Conservation (phyloP, 2,329 filamentous ascomycete species). For the Fonsecaea nubica region DNA sequence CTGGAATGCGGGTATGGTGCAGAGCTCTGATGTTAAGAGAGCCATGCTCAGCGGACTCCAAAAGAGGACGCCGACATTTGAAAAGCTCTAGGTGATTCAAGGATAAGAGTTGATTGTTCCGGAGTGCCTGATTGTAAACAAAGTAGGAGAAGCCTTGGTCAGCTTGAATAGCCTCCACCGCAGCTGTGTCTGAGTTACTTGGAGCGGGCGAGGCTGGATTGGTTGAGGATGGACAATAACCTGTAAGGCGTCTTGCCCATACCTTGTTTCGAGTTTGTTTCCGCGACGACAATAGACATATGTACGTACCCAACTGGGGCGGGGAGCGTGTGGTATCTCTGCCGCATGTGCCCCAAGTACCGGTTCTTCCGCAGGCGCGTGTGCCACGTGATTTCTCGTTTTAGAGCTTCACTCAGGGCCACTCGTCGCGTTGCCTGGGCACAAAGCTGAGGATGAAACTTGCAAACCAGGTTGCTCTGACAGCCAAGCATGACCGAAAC, state of each 20-base stretch:
- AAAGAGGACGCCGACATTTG: slow-evolving; percentile 81
- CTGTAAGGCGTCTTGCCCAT: slow-evolving; percentile 1
- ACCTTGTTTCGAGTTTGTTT: slow-evolving; percentile 17
- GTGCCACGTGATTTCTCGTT: slow-evolving; percentile 20
- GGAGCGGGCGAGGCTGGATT: neutral
- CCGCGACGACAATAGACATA: slow-evolving; percentile 13
- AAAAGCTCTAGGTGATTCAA: slow-evolving; percentile 71
- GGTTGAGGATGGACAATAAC: neutral
- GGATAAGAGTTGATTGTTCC: neutral
- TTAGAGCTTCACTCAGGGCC: neutral
- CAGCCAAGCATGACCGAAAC: slow-evolving; percentile 1
- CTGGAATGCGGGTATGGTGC: slow-evolving; percentile 85
- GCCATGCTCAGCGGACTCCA: slow-evolving; percentile 78
- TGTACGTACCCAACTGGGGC: too few relatives aligned
- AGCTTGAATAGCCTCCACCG: neutral
- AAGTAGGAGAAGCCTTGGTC: neutral
- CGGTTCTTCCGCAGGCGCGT: slow-evolving; percentile 17
- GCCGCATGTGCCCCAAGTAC: neutral
- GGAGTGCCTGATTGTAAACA: neutral
- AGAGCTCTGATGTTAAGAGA: slow-evolving; percentile 76
- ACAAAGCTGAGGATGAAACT: slow-evolving; percentile 11
- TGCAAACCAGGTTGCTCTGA: slow-evolving; percentile 3
- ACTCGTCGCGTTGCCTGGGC: slow-evolving; percentile 11
- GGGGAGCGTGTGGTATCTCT: too few relatives aligned
- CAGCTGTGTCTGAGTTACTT: neutral